phyloP scores from a whole-genome alignment of 140 eudicot genomes.

The Artemisia princeps region DNA sequence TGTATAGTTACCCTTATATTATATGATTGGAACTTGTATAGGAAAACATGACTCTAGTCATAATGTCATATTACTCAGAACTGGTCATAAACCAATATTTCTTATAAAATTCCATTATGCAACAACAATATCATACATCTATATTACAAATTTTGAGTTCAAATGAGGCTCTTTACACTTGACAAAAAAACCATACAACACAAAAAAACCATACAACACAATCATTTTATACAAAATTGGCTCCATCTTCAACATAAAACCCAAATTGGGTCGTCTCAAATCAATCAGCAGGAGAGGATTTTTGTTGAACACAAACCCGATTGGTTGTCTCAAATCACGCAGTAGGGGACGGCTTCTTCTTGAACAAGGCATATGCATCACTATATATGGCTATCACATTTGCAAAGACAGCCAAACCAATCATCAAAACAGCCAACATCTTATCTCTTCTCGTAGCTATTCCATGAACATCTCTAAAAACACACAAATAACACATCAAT shows the following conservation, averaged over 20 bases:
- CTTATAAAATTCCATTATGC: not conserved
- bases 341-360: constrained; percentile 32
- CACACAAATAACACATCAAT: not conserved
- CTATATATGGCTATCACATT: constrained; percentile 59
- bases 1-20: too few species aligned
- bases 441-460: constrained; percentile 50
- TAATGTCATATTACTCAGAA: not conserved
- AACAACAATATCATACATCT: constrained; percentile 12
- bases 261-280: not conserved
- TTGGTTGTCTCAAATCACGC: constrained; percentile 28
- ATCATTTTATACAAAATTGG: constrained; percentile 23
- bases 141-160: constrained; percentile 20
- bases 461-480: constrained; percentile 53
- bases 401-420: constrained; percentile 56
- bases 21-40: too few species aligned
- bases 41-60: too few species aligned
- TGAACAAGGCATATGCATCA: constrained; percentile 55
- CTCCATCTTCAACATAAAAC: not conserved
- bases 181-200: not conserved
- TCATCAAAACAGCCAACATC: constrained; percentile 48
- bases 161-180: constrained; percentile 18
- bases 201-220: constrained; percentile 11
- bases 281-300: not conserved
- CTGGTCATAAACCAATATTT: not conserved
- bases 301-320: too few species aligned